Evolutionary conservation across 2,329 filamentous ascomycete species (phyloP).

Genomic region (Neofusicoccum umdonicola): DNA sequence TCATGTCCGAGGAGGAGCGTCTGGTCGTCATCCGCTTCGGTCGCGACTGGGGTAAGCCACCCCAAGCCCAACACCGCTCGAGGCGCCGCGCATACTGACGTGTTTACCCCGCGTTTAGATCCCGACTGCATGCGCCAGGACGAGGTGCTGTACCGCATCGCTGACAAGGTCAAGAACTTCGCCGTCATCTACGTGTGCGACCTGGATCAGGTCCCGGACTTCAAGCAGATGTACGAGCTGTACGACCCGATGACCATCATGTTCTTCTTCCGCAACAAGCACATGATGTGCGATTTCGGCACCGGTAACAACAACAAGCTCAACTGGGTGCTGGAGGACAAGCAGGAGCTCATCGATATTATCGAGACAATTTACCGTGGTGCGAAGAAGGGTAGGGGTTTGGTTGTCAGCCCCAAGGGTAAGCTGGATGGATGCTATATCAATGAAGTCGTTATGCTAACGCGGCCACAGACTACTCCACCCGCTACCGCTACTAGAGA

Average conservation of each 20-base stretch:
- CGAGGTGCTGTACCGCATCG: slow-evolving; percentile 92
- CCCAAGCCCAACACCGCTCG: slow-evolving; percentile 35
- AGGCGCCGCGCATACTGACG: background rate
- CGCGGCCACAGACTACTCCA: slow-evolving; percentile 52
- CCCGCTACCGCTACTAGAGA: slow-evolving; percentile 63
- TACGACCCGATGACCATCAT: slow-evolving; percentile 94
- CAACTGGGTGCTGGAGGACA: slow-evolving; percentile 95
- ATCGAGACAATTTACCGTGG: slow-evolving; percentile 96
- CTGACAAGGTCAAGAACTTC: slow-evolving; percentile 91
- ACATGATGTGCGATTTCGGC: slow-evolving; percentile 98
- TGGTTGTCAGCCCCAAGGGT: slow-evolving; percentile 92
- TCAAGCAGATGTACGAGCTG: slow-evolving; percentile 47
- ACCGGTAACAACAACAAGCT: slow-evolving; percentile 98
- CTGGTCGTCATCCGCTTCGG: slow-evolving; percentile 93
- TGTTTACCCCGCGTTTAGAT: slow-evolving; percentile 43
- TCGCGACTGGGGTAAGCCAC: slow-evolving; percentile 53
- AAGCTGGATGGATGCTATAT: slow-evolving; percentile 38
- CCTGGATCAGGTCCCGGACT: slow-evolving; percentile 58
- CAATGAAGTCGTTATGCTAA: background rate
- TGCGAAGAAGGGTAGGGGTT: slow-evolving; percentile 95
- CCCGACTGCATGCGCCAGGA: slow-evolving; percentile 81
- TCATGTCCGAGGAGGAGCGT: slow-evolving; percentile 79
- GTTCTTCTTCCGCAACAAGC: slow-evolving; percentile 98
- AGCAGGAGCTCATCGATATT: slow-evolving; percentile 98
- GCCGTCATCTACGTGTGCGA: slow-evolving; percentile 87